These are phyloP conservation scores for Closterium sp. DNA, from an alignment of 139 green algal genomes.

Conservation along the genomic window DNA sequence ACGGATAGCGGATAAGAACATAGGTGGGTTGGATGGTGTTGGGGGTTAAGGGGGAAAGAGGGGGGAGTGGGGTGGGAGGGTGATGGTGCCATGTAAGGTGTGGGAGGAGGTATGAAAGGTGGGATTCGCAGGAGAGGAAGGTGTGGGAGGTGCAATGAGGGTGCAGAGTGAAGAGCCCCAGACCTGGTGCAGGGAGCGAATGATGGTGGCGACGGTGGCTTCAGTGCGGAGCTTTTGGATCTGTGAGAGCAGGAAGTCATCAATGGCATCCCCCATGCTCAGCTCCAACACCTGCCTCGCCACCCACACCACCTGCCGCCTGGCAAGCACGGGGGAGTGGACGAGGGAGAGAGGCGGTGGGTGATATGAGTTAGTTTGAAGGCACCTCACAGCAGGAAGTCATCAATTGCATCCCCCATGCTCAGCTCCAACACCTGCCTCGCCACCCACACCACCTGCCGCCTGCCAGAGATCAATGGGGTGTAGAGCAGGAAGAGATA, in stretches of 20 bases:
- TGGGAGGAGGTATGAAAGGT: neutral
- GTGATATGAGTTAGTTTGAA: too few species aligned
- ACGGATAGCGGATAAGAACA: too few species aligned
- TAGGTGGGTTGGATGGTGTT: neutral
- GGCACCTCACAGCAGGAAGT: too few species aligned
- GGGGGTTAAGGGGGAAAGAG: neutral
- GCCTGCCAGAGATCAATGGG: constrained; percentile 8
- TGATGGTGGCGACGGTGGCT: constrained; percentile 2
- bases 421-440: constrained; percentile 32
- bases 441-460: constrained; percentile 42
- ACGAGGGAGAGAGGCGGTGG: too few species aligned
- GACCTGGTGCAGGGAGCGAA: constrained; percentile 17
- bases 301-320: constrained; percentile 43
- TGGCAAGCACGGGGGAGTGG: too few species aligned
- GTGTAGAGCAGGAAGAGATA: neutral
- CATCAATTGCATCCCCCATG: constrained; percentile 39
- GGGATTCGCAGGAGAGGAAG: neutral
- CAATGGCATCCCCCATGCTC: constrained; percentile 36
- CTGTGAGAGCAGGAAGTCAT: constrained; percentile 30
- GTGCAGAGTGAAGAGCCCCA: neutral
- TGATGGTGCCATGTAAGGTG: too few species aligned
- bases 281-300: constrained; percentile 37
- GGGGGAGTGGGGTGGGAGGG: too few species aligned
- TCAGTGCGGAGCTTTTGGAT: constrained; percentile 26
- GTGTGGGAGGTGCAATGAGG: neutral